Evolutionary conservation across 441 rosid species (phyloP).

Genomic region (Flueggea neowawraea): DNA sequence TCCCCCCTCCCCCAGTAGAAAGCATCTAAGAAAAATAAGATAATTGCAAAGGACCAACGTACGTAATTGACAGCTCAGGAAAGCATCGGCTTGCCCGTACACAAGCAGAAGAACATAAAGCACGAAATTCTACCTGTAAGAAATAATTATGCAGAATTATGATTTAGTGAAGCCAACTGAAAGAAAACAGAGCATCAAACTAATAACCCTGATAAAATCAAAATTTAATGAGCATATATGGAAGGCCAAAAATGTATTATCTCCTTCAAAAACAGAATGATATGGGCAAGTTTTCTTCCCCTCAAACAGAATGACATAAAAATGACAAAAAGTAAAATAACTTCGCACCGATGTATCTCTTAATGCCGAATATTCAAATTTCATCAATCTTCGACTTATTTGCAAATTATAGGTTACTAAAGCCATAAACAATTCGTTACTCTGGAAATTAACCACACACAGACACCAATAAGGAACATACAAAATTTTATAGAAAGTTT

Average conservation of each 20-base stretch:
- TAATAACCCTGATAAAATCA: not conserved
- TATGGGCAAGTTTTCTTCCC: not conserved
- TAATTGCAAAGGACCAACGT: conserved; percentile 22
- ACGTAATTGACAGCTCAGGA: conserved; percentile 83
- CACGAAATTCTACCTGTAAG: conserved; percentile 75
- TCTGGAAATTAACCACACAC: no score
- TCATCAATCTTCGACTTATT: no score
- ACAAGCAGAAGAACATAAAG: conserved; percentile 57
- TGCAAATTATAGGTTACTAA: not conserved
- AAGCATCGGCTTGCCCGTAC: conserved; percentile 69
- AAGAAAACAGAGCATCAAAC: not conserved
- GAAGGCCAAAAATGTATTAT: not conserved
- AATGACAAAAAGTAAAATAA: no score
- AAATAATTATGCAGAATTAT: not conserved
- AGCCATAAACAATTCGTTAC: no score
- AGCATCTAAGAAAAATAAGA: not conserved
- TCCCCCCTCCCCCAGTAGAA: not conserved
- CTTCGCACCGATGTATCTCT: not conserved
- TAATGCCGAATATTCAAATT: not conserved
- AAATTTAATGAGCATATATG: not conserved
- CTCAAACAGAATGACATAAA: not conserved
- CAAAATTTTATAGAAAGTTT: conserved; percentile 12
- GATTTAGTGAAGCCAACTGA: not conserved
- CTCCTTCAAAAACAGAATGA: not conserved
- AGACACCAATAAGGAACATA: not conserved